A percentile compares a stretch with the other conserved stretches of the same genome.
These are phyloP conservation scores for Candida sithepensis DNA, from an alignment of 805 yeast species.

Conservation along the genomic window DNA sequence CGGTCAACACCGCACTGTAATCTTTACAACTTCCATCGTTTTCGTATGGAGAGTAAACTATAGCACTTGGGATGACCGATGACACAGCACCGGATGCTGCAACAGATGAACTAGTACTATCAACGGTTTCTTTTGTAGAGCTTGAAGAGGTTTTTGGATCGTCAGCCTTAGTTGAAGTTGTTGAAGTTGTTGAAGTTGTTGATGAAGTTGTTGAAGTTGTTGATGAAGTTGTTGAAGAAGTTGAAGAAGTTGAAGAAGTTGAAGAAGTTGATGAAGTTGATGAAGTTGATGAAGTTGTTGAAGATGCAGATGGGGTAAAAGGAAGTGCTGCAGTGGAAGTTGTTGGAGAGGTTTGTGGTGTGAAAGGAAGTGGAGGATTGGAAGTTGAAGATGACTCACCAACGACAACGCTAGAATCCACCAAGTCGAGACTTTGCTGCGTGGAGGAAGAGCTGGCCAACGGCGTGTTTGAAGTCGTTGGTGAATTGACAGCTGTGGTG, in stretches of 20 bases:
- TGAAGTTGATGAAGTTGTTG: conserved; percentile 4
- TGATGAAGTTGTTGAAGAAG: conserved; percentile 5
- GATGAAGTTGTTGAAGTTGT: conserved; percentile 19
- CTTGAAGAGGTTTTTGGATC: conserved; percentile 23
- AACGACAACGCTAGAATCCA: too few species aligned
- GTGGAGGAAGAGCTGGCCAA: too few species aligned
- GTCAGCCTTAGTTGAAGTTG: conserved; percentile 21
- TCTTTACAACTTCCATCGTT: conserved; percentile 66
- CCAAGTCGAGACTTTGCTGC: too few species aligned
- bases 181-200: conserved; percentile 24
- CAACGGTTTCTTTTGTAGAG: too few species aligned
- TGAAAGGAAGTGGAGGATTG: too few species aligned
- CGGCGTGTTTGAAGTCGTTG: conserved; percentile 2
- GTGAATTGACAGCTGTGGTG: conserved; percentile 8
- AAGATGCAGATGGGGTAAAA: neutral
- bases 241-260: conserved; percentile 10
- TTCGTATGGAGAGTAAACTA: conserved; percentile 79
- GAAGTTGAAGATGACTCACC: too few species aligned
- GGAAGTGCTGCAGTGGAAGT: conserved; percentile 8
- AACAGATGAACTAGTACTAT: conserved; percentile 33
- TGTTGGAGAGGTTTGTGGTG: conserved; percentile 1
- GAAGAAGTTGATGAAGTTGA: conserved; percentile 9
- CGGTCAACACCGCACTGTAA: conserved; percentile 48
- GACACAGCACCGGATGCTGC: conserved; percentile 28
- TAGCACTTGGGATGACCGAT: conserved; percentile 44